A percentile compares a stretch with the other conserved stretches of the same genome.
These are phyloP conservation scores for Aspergillus hancockii DNA, from an alignment of 495 filamentous ascomycete species.

Conservation along the genomic window DNA sequence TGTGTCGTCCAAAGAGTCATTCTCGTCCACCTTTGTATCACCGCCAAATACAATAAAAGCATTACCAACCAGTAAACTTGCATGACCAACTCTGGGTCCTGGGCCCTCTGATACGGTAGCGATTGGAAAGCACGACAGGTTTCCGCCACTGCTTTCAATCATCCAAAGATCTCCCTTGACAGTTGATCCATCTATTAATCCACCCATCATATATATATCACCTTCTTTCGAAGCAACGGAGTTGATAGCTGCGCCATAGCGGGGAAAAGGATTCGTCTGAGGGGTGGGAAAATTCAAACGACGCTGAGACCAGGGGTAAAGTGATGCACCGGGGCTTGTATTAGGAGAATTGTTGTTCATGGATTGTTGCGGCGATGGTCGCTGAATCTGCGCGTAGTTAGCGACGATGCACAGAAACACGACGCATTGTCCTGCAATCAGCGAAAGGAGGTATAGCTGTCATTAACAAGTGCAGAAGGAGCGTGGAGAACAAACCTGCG, in stretches of 20 bases:
- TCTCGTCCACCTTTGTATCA: constrained; percentile 95
- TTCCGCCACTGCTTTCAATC: constrained; percentile 83
- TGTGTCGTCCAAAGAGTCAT: constrained; percentile 88
- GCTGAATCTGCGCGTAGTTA: constrained; percentile 30
- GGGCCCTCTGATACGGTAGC: constrained; percentile 91
- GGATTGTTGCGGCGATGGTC: constrained; percentile 32
- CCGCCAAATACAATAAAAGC: constrained; percentile 99
- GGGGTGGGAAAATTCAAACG: constrained; percentile 81
- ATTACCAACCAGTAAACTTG: constrained; percentile 93
- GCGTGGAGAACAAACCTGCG: constrained; percentile 42
- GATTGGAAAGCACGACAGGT: constrained; percentile 86
- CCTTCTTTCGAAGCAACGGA: constrained; percentile 91
- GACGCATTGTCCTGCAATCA: background rate
- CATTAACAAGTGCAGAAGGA: background rate
- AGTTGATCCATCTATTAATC: constrained; percentile 87
- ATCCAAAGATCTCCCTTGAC: constrained; percentile 98
- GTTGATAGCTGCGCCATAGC: constrained; percentile 97
- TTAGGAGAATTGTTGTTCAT: constrained; percentile 40
- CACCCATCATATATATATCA: constrained; percentile 97
- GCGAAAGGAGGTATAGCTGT: background rate
- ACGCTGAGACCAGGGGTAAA: constrained; percentile 96
- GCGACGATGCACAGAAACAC: constrained; percentile 2
- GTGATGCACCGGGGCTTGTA: constrained; percentile 53
- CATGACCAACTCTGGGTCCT: constrained; percentile 92
- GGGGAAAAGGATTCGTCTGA: constrained; percentile 86